Base-by-base conservation (phyloP, 208 protist genomes). In the Leishmania guyanensis region DNA sequence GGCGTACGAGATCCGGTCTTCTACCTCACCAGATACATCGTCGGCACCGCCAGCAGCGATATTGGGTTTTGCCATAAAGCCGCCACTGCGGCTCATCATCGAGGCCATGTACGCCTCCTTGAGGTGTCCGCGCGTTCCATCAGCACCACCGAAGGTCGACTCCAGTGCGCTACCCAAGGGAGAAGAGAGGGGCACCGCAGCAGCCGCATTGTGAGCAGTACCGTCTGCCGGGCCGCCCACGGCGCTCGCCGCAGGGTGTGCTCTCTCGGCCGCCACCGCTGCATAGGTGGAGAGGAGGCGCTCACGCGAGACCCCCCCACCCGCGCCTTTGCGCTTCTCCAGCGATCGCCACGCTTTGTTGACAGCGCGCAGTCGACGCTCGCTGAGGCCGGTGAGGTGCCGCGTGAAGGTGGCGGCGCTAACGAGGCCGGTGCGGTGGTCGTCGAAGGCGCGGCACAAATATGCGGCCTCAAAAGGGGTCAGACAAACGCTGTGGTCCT, bases 341-440 rank as follows among this genome's bases (percentile, higher is more conserved):
- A 97, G 74, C 2, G 69, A 54, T 20, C 80, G 77, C 93, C 94
- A 97, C 46, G 92, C 90, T 65, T 89, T 88, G 68, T 86, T 78
- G 65, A 96, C 88, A 0, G 89, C 94, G 70, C 88, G 78, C 80
- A 92, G 82, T 43, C 94, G 92, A 5, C 94, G 90, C 54, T 84
- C 71, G 75, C 94, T 96, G 33, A 97, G 69, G 9, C 93, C 92
- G 10, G 85, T 90, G 64, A 98, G 86, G 88, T 98, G 94, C 6
- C 94, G 92, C 43, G 89, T 84, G 79, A 96, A 98, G 33, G 86
- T 91, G 5, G 65, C 56, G 48, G 81, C 84, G 54, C 84, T 86
- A 62, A 98, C 94, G 79, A 81, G 87, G 29, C 89, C 91, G 46
- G 82, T 77, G 20, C 79, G 81, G 39, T 89, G 85, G 80, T 95